Evolutionary conservation across 2,329 filamentous ascomycete genomes (phyloP).

Genomic region (Colletotrichum tofieldiae): DNA sequence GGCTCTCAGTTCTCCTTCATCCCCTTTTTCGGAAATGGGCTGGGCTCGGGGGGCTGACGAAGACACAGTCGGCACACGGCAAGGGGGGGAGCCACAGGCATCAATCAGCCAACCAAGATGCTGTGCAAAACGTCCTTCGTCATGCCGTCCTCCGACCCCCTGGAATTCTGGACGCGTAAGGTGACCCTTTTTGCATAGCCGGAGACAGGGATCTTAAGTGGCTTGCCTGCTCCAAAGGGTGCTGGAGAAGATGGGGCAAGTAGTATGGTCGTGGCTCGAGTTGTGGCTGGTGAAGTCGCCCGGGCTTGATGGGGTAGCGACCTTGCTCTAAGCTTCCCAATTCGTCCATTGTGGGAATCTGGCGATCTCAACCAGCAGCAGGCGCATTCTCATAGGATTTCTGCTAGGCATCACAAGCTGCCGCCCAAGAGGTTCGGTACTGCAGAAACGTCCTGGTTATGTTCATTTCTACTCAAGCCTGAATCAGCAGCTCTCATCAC

Average conservation of each 20-base stretch:
- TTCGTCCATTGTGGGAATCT: neutral
- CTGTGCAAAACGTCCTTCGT: constrained; percentile 17
- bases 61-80: constrained; percentile 24
- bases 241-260: neutral
- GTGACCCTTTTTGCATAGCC: neutral
- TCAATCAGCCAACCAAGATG: constrained; percentile 18
- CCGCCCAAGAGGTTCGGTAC: too few species aligned
- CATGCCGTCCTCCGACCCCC: constrained; percentile 13
- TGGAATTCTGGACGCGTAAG: constrained; percentile 21
- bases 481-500: neutral
- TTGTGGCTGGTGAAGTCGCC: constrained; percentile 7
- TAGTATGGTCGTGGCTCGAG: neutral
- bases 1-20: constrained; percentile 14
- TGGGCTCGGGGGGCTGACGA: constrained; percentile 30
- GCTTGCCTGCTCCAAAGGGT: constrained; percentile 5
- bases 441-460: neutral
- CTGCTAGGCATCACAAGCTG: neutral
- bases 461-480: neutral
- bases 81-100: constrained; percentile 1
- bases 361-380: neutral
- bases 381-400: neutral
- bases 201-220: constrained; percentile 23
- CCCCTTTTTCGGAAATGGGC: constrained; percentile 16
- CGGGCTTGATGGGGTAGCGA: neutral
- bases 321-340: neutral